Evolutionary conservation across 306 rosid species (phyloP).

Genomic region (Vachellia pachyceras): DNA sequence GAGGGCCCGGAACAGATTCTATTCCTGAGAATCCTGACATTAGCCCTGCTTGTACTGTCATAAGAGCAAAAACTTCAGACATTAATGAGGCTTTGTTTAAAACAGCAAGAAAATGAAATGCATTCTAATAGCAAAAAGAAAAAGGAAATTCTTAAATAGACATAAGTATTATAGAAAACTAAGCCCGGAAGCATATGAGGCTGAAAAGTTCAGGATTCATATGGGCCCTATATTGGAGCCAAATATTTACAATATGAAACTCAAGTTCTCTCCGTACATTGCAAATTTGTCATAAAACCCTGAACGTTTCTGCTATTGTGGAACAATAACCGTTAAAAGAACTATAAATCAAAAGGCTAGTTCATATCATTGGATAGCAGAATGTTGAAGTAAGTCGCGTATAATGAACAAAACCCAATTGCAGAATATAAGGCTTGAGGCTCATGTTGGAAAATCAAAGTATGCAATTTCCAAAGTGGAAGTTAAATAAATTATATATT

Average conservation of each 20-base stretch:
- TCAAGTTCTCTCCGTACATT: neutral
- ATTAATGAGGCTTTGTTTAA: neutral
- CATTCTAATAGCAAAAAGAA: neutral
- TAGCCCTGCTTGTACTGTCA: slow-evolving; percentile 85
- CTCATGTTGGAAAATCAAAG: neutral
- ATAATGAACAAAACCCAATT: neutral
- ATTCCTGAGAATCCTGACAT: slow-evolving; percentile 85
- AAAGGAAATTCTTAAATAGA: neutral
- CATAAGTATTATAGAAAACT: too few relatives aligned
- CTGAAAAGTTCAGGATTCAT: neutral
- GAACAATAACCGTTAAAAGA: neutral
- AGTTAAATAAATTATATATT: neutral
- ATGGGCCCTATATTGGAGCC: neutral
- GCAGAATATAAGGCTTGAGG: neutral
- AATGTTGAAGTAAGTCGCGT: neutral
- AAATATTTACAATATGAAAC: neutral
- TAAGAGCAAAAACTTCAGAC: slow-evolving; percentile 23
- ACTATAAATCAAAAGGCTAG: neutral
- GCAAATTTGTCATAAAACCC: neutral
- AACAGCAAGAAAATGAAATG: neutral
- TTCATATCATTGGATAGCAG: neutral
- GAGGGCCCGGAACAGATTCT: slow-evolving; percentile 91
- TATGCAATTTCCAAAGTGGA: neutral
- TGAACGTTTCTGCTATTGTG: neutral
- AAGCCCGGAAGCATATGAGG: neutral